These are phyloP conservation scores for Yamadazyma conglobata DNA, from an alignment of 1,139 yeast genomes.

Conservation along the genomic window DNA sequence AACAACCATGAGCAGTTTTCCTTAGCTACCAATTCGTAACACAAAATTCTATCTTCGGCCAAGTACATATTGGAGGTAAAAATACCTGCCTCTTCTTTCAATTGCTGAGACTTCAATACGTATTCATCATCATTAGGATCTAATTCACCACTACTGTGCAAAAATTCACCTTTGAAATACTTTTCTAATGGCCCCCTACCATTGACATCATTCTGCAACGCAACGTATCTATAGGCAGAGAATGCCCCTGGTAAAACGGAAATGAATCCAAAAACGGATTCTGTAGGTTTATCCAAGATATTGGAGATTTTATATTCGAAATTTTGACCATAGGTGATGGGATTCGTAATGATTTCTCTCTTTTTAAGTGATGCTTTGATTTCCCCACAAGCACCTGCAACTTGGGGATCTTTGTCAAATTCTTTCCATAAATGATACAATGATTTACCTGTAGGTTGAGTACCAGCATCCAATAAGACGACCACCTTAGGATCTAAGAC, in stretches of 20 bases:
- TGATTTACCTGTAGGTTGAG: constrained; percentile 46
- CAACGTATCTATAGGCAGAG: constrained; percentile 42
- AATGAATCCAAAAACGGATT: constrained; percentile 45
- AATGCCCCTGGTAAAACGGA: constrained; percentile 49
- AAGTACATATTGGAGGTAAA: constrained; percentile 50
- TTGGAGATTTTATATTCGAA: constrained; percentile 47
- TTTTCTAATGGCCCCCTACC: constrained; percentile 47
- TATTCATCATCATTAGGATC: constrained; percentile 48
- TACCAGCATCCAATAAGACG: constrained; percentile 45
- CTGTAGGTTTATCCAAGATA: constrained; percentile 46
- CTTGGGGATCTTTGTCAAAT: constrained; percentile 44
- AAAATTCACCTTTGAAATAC: constrained; percentile 48
- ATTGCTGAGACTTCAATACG: constrained; percentile 34
- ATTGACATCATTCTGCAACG: constrained; percentile 40
- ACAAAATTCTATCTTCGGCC: constrained; percentile 49
- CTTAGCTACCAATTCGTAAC: constrained; percentile 49
- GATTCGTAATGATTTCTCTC: constrained; percentile 42
- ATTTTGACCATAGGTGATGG: constrained; percentile 46
- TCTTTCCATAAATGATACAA: constrained; percentile 49
- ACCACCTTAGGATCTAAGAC: constrained; percentile 44
- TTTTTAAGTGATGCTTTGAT: constrained; percentile 42
- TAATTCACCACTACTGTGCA: constrained; percentile 43
- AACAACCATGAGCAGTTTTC: constrained; percentile 43
- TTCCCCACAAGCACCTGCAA: constrained; percentile 53
- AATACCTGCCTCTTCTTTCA: constrained; percentile 47